phyloP scores from a whole-genome alignment of 805 yeast genomes.

The Grigorovia humatica region DNA sequence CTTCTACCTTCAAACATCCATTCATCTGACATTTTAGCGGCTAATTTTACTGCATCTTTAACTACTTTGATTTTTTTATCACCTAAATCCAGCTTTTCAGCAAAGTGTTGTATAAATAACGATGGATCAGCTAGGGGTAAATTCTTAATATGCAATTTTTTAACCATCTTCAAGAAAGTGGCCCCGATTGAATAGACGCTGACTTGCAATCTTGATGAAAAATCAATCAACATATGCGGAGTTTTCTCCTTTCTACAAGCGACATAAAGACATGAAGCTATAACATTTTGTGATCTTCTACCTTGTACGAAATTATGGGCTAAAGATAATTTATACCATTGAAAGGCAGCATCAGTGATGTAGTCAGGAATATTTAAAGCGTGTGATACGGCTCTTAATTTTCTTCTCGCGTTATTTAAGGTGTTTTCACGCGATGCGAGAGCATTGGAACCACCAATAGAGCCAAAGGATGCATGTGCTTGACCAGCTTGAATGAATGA shows the following conservation, averaged over 20 bases:
- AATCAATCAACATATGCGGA: slow-evolving; percentile 92
- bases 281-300: slow-evolving; percentile 88
- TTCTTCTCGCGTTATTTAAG: slow-evolving; percentile 67
- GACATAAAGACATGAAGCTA: slow-evolving; percentile 87
- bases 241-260: slow-evolving; percentile 90
- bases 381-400: slow-evolving; percentile 69
- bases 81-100: slow-evolving; percentile 78
- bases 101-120: slow-evolving; percentile 85
- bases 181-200: slow-evolving; percentile 94
- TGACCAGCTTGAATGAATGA: slow-evolving; percentile 86
- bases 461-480: slow-evolving; percentile 50
- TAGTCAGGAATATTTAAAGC: slow-evolving; percentile 74
- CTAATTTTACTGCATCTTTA: slow-evolving; percentile 76
- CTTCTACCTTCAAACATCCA: slow-evolving; percentile 96
- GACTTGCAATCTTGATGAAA: slow-evolving; percentile 79
- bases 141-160: slow-evolving; percentile 61
- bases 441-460: slow-evolving; percentile 54
- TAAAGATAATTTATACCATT: slow-evolving; percentile 83
- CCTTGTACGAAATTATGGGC: slow-evolving; percentile 91
- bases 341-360: slow-evolving; percentile 75
- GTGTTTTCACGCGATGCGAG: slow-evolving; percentile 87
- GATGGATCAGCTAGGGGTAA: slow-evolving; percentile 93
- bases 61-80: slow-evolving; percentile 62
- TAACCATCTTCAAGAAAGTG: slow-evolving; percentile 88
- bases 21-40: slow-evolving; percentile 84